Evolutionary conservation across 331 rosid genomes (phyloP).

Genomic region (Quercus lobata): DNA sequence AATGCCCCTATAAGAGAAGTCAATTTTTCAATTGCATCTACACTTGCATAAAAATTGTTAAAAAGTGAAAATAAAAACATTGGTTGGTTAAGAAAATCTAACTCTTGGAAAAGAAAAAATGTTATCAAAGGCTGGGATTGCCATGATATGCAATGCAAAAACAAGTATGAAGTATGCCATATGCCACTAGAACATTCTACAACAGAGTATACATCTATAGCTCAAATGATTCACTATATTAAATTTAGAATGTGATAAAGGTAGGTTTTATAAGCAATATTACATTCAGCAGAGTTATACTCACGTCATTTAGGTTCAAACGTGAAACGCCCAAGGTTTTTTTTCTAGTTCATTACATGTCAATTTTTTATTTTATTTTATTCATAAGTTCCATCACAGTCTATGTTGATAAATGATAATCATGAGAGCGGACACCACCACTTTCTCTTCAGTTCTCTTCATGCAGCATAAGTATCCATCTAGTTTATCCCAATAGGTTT

Average conservation of each 20-base stretch:
- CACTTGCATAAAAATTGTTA: background rate
- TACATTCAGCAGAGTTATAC: background rate
- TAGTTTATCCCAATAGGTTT: background rate
- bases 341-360: background rate
- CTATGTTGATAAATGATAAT: background rate
- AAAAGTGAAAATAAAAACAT: background rate
- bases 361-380: background rate
- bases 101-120: background rate
- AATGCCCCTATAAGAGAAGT: background rate
- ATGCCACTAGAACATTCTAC: background rate
- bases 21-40: background rate
- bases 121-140: background rate
- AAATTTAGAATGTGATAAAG: background rate
- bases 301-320: no score
- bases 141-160: background rate
- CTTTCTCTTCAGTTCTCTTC: background rate
- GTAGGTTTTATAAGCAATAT: background rate
- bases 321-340: background rate
- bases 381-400: background rate
- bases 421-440: background rate
- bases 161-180: background rate
- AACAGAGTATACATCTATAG: background rate
- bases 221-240: background rate
- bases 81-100: background rate
- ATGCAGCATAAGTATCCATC: background rate